These are phyloP conservation scores for Grosmannia penicillata DNA, from an alignment of 2,329 filamentous ascomycete species.

Conservation along the genomic window DNA sequence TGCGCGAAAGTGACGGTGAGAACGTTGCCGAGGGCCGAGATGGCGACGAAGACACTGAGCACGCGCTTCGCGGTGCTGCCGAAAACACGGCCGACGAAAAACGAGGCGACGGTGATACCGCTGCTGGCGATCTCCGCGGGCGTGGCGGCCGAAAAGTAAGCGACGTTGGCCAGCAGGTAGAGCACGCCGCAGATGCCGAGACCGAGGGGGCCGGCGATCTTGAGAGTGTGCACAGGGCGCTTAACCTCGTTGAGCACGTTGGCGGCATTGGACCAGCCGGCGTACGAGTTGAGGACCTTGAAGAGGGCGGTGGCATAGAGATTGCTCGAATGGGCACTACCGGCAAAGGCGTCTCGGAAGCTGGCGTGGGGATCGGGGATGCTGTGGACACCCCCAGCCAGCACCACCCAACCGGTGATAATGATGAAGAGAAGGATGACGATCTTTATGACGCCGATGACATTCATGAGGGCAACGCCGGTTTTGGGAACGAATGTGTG, in stretches of 20 bases:
- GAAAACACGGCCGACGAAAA: constrained; percentile 49
- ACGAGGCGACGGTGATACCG: constrained; percentile 43
- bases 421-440: constrained; percentile 45
- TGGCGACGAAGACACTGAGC: constrained; percentile 42
- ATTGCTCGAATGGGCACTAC: constrained; percentile 24
- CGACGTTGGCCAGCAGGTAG: constrained; percentile 49
- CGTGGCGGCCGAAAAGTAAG: constrained; percentile 49
- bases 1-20: constrained; percentile 52
- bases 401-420: constrained; percentile 41
- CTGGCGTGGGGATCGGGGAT: constrained; percentile 36
- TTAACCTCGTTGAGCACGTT: constrained; percentile 51
- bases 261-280: constrained; percentile 51
- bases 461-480: constrained; percentile 44
- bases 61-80: constrained; percentile 41
- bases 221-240: constrained; percentile 49
- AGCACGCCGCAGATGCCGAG: constrained; percentile 43
- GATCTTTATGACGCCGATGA: constrained; percentile 46
- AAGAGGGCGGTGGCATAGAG: constrained; percentile 41
- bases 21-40: constrained; percentile 48
- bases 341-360: constrained; percentile 38
- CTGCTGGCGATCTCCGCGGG: constrained; percentile 41
- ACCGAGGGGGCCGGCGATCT: constrained; percentile 46
- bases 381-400: constrained; percentile 31
- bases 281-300: constrained; percentile 43
- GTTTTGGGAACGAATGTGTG: constrained; percentile 39